Conservation (phyloP, 257 asterid genomes). For the Lycium barbarum region DNA sequence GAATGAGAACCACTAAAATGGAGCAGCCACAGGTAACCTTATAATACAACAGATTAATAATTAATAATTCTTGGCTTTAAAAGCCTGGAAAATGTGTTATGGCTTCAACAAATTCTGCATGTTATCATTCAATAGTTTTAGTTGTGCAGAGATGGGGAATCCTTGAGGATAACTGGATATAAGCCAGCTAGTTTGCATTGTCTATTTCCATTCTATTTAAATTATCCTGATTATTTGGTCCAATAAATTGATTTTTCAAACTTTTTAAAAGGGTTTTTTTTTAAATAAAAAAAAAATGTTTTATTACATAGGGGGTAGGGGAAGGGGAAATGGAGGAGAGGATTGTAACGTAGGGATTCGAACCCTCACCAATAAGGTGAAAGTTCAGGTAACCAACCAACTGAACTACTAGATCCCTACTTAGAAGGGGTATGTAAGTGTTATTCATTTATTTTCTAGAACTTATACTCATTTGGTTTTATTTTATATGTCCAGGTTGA, state of each 20-base stretch:
- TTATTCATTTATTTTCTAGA: no score
- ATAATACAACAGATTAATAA: neutral
- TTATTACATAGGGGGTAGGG: no score
- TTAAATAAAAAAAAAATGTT: no score
- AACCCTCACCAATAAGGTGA: no score
- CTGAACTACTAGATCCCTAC: no score
- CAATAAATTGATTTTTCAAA: neutral
- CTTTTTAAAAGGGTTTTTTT: neutral
- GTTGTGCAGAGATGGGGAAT: neutral
- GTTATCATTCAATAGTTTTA: neutral
- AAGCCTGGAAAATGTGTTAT: slow-evolving; percentile 9
- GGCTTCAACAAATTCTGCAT: slow-evolving; percentile 13
- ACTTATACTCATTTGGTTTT: no score
- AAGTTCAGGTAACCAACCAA: no score
- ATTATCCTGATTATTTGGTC: neutral
- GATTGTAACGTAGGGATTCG: no score
- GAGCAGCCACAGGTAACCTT: neutral
- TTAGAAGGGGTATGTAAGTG: no score
- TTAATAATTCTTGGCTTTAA: neutral
- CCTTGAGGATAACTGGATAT: neutral
- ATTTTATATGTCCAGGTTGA: no score
- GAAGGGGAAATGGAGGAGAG: no score
- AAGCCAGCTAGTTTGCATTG: no score
- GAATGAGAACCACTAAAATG: slow-evolving; percentile 18
- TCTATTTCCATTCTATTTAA: neutral